Base-by-base conservation (phyloP, 106 monocot genomes). In the Dendrobium officinale region DNA sequence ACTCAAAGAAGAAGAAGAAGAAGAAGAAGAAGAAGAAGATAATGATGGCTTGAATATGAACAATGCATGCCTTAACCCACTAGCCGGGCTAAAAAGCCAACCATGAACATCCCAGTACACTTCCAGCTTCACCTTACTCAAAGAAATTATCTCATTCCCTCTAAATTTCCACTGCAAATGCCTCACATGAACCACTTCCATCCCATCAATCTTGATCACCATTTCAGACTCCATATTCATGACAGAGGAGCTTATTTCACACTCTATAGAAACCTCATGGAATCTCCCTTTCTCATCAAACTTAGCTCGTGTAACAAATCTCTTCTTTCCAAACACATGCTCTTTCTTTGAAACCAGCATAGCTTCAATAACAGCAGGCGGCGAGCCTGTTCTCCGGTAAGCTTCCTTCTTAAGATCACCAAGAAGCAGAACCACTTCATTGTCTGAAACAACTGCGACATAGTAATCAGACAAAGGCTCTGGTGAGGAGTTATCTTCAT, bases 111-210 rank as follows among this genome's bases (percentile, higher is more conserved):
- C 51, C 51, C 15, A 51, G 15, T 51, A 51, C 1, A 51, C 15
- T 15, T 51, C 51, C 51, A 51, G 13, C 51, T 51, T 51, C 51
- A 51, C 51, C 51, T 51, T 51, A 1, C 51, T 15, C 51, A 51
- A 51, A 13, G 15, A 51, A 51, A 51, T 13, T 13, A 11, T 51
- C 77, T 85, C 91, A 15, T 95, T 92, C 27, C 95, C 95, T 43
- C 95, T 76, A 20, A 95, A 95, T 77, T 95, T 95, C 95, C 92
- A 95, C 75, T 92, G 92, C 41, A 95, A 61, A 47, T 92, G 88
- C 81, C 80, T 90, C 66, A 95, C 95, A 9, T 81, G 83, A 22
- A 92, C 61, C 6, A 47, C 70, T 22, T 55, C 56, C 10, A 76
- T 29, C n/a, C 90, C 90, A 40, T 95, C 90, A 11, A 93, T 81